These are phyloP conservation scores for Immersiella caudata DNA, from an alignment of 495 filamentous ascomycete genomes.

Conservation along the genomic window DNA sequence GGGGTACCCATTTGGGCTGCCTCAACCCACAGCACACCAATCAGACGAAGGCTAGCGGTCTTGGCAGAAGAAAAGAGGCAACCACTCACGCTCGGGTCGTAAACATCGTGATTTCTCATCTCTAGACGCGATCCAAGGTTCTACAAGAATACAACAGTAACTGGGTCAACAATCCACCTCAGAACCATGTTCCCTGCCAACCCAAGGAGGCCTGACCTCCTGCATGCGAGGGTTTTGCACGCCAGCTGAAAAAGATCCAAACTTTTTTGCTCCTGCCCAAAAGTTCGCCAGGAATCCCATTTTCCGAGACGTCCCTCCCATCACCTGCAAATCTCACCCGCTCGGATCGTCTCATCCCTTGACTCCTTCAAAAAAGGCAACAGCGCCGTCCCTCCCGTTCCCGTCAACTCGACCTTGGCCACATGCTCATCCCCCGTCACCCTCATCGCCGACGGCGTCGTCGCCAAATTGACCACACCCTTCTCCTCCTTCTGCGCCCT, in stretches of 20 bases:
- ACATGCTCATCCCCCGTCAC: constrained; percentile 32
- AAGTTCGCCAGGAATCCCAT: background rate
- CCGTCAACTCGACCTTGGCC: constrained; percentile 56
- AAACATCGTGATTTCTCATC: too few species aligned
- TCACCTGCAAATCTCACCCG: constrained; percentile 18
- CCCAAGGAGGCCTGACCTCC: too few species aligned
- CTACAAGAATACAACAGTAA: too few species aligned
- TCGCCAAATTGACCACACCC: constrained; percentile 63
- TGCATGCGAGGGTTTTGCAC: too few species aligned
- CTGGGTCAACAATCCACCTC: too few species aligned
- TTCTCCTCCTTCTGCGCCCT: background rate
- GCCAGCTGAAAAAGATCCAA: background rate
- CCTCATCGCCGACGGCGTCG: constrained; percentile 46
- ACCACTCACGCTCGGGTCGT: too few species aligned
- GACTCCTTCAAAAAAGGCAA: constrained; percentile 94
- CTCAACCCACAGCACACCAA: too few species aligned
- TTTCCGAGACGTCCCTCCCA: background rate
- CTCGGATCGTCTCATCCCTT: constrained; percentile 73
- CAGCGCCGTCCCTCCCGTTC: constrained; percentile 87
- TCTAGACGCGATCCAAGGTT: too few species aligned
- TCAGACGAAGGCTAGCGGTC: too few species aligned
- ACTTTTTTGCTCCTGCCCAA: background rate
- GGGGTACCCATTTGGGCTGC: too few species aligned
- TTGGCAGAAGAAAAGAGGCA: too few species aligned
- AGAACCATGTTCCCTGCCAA: too few species aligned